Conservation (phyloP, 1,284 basidiomycete genomes). For the Xerocomus minutiporus region DNA sequence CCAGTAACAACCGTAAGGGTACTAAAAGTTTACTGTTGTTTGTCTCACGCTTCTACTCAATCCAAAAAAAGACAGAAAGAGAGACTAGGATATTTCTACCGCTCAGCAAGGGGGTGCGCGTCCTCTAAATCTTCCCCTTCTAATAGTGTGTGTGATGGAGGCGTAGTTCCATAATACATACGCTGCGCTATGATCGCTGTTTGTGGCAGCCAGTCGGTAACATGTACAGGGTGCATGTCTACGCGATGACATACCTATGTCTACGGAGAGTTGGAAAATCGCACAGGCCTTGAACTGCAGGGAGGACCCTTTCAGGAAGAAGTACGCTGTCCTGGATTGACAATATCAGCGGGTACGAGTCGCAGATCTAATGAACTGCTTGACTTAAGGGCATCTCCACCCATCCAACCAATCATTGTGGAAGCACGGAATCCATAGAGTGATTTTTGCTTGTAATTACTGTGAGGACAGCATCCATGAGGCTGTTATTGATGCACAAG, state of each 20-base stretch:
- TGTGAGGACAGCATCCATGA: conserved; percentile 31
- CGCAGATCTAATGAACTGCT: conserved; percentile 20
- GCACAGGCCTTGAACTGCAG: conserved; percentile 78
- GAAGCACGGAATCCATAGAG: conserved; percentile 81
- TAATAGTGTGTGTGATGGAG: conserved; percentile 46
- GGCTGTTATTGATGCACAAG: conserved; percentile 14
- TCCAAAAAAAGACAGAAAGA: background rate
- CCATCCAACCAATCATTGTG: conserved; percentile 77
- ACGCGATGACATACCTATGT: conserved; percentile 51
- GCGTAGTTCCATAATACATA: conserved; percentile 61
- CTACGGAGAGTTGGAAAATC: conserved; percentile 75
- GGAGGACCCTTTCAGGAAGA: conserved; percentile 66
- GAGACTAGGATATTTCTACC: conserved; percentile 32
- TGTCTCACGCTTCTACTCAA: conserved; percentile 20
- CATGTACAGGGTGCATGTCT: conserved; percentile 11
- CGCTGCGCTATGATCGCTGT: conserved; percentile 66
- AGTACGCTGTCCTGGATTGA: conserved; percentile 63
- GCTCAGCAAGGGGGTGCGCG: conserved; percentile 58
- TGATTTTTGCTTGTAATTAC: conserved; percentile 71
- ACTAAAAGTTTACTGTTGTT: conserved; percentile 30
- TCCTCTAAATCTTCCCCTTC: conserved; percentile 71
- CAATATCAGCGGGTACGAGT: conserved; percentile 13
- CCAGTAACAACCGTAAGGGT: conserved; percentile 15
- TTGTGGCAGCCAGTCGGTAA: conserved; percentile 12
- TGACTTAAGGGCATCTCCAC: conserved; percentile 80